A percentile compares a stretch with the other conserved stretches of the same genome.
phyloP scores from a whole-genome alignment of 1,284 basidiomycete genomes.

The Pseudozyma sp. region DNA sequence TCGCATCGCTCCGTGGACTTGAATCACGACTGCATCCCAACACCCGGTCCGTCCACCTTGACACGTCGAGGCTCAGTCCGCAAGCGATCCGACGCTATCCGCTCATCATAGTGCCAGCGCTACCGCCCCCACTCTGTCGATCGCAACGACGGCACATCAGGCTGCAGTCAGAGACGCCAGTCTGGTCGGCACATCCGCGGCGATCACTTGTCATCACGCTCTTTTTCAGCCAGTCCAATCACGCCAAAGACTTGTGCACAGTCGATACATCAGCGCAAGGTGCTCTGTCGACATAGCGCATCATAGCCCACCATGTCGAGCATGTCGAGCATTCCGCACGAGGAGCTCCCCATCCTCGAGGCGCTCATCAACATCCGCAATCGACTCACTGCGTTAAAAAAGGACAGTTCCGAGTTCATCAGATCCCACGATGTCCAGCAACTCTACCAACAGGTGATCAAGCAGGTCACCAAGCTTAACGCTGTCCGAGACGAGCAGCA shows the following conservation, averaged over 20 bases:
- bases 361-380: conserved; percentile 94
- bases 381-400: conserved; percentile 82
- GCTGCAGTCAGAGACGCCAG: too few relatives aligned
- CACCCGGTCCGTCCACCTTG: too few relatives aligned
- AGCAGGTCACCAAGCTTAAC: conserved; percentile 94
- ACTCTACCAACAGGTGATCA: conserved; percentile 92
- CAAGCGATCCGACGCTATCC: neutral
- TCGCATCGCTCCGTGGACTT: conserved; percentile 1
- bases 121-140: neutral
- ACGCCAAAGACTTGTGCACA: neutral
- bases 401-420: conserved; percentile 87
- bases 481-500: conserved; percentile 79
- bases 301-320: conserved; percentile 32
- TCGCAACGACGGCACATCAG: too few relatives aligned
- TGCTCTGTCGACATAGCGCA: conserved; percentile 1
- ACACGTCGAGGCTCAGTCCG: conserved; percentile 6
- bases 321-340: conserved; percentile 69
- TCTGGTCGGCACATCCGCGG: neutral
- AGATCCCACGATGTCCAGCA: conserved; percentile 91
- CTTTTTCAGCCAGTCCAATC: neutral
- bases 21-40: neutral
- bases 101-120: too few relatives aligned
- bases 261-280: neutral
- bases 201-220: neutral
- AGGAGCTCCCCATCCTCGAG: conserved; percentile 91